Percentiles rank a stretch among this genome's conserved stretches.
Conservation (phyloP, 1,139 yeast genomes). For the Kodamaea sp. region DNA sequence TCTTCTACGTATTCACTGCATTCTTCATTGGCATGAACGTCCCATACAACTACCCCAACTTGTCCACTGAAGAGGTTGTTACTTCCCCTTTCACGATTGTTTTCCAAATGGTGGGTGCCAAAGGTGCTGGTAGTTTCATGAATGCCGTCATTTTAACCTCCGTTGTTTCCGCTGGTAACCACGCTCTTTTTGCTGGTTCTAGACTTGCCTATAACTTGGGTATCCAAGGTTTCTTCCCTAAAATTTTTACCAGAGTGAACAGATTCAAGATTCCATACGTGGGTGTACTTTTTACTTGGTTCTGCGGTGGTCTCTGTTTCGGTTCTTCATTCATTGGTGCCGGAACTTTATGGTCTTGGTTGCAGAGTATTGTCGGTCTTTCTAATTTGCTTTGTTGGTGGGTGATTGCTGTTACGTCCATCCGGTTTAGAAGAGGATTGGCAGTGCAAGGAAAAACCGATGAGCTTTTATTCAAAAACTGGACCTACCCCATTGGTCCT, state of each 20-base stretch:
- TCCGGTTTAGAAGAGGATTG: constrained; percentile 43
- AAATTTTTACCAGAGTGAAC: constrained; percentile 34
- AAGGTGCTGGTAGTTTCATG: constrained; percentile 46
- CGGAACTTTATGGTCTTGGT: constrained; percentile 47
- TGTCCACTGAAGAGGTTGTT: constrained; percentile 41
- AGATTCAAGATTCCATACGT: constrained; percentile 41
- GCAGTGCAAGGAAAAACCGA: constrained; percentile 37
- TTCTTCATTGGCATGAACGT: constrained; percentile 49
- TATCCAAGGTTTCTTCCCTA: constrained; percentile 42
- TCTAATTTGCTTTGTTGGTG: constrained; percentile 47
- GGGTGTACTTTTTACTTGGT: constrained; percentile 43
- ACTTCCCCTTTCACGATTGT: constrained; percentile 70
- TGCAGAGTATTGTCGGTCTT: constrained; percentile 46
- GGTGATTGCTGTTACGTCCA: constrained; percentile 40
- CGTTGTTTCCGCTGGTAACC: constrained; percentile 49
- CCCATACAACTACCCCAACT: constrained; percentile 42
- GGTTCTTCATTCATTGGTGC: constrained; percentile 47
- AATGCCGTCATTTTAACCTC: constrained; percentile 47
- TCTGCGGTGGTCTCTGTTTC: constrained; percentile 44
- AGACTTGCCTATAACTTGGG: constrained; percentile 45
- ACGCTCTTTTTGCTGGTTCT: constrained; percentile 46
- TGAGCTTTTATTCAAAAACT: constrained; percentile 36
- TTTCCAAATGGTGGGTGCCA: constrained; percentile 54
- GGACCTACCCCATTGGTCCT: constrained; percentile 48
- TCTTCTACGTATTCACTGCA: constrained; percentile 42